Percentiles rank a stretch among this genome's conserved stretches.
These are phyloP conservation scores for Petunia secreta DNA, from an alignment of 257 asterid species.

Conservation along the genomic window DNA sequence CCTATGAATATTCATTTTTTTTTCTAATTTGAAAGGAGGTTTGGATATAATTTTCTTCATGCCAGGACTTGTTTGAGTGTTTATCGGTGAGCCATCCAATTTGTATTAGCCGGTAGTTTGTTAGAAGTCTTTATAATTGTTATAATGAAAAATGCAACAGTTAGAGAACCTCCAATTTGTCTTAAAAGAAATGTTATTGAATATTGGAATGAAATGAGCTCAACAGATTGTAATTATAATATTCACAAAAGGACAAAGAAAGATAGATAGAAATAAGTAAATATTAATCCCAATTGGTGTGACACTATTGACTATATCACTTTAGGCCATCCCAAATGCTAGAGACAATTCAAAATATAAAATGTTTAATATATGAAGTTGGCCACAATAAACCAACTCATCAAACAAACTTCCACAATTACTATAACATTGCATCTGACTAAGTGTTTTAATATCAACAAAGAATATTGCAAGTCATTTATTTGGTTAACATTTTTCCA, in stretches of 20 bases:
- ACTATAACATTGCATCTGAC: no score
- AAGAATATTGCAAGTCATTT: background rate
- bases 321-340: background rate
- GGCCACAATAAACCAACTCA: background rate
- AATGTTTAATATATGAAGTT: background rate
- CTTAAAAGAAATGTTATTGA: background rate
- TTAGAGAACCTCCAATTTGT: background rate
- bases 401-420: background rate
- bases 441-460: no score
- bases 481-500: background rate
- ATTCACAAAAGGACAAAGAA: background rate
- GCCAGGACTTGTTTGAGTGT: constrained; percentile 6
- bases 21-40: background rate
- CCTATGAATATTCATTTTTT: background rate
- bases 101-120: background rate
- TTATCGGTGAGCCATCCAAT: background rate
- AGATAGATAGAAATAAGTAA: background rate
- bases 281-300: background rate
- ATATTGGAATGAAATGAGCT: background rate
- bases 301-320: background rate
- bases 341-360: background rate
- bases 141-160: background rate
- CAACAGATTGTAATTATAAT: background rate
- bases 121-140: background rate
- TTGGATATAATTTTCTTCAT: background rate